Evolutionary conservation across 2,329 filamentous ascomycete genomes (phyloP), one percentile per base, ranked within the genome.

Genomic region (Knufia petricola): DNA sequence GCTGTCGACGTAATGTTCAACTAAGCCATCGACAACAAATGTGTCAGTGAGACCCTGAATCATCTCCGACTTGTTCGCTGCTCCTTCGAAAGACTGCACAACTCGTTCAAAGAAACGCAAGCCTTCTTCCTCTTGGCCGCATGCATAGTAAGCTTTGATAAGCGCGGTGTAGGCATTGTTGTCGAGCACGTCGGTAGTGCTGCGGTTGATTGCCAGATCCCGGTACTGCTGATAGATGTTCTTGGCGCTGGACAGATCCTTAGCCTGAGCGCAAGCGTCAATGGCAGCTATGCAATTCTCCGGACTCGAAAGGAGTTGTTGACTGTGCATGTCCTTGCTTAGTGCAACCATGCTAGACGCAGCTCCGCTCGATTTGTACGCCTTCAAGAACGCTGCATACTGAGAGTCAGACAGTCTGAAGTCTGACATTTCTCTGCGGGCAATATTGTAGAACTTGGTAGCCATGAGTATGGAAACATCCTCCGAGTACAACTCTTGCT

Each of bases 211-310:
- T n/a, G 90, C 89, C 36, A 95, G 74, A 39, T 80, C 78, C 61
- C 87, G 87, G 74, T 96, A 96, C 67, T 95, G 87, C 55, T 94
- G 90, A 69, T 95, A 98, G 67, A 87, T 88, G 64, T 95, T 88
- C 4, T 96, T 86, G 17, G 89, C 92, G 58, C 85, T 94, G 59
- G 82, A 75, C 38, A 96, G 70, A 63, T 96, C 88, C 43, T 88
- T 85, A 9, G 77, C 78, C 36, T 78, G 77, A 52, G 87, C 87
- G 62, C 95, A 96, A 0, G 89, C 88, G n/a, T 85, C 82, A 64
- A 98, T 95, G 86, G 98, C 95, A 15, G 83, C 78, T 1, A 88
- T 85, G 68, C 95, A 96, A 46, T 90, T 86, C 39, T 84, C 80
- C 4, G 87, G 83, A 50, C 84, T 81, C 0, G 90, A 87, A 13